phyloP scores from a whole-genome alignment of 1,139 yeast genomes.

The Candida freyschussii region DNA sequence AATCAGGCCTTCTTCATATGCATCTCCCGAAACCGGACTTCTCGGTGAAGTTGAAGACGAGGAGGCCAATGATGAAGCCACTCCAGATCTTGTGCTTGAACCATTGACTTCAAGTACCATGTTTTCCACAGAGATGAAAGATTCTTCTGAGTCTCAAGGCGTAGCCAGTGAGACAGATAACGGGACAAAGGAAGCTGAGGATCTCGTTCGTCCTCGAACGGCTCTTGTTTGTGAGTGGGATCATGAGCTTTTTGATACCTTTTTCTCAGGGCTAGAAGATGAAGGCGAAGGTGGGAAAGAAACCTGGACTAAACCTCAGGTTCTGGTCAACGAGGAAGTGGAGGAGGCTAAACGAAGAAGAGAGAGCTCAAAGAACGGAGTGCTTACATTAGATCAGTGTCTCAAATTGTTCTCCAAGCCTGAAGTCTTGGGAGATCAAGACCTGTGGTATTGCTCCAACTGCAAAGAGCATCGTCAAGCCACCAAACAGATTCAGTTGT shows the following conservation, averaged over 20 bases:
- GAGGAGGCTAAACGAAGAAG: conserved; percentile 40
- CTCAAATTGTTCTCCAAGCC: conserved; percentile 70
- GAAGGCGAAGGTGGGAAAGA: conserved; percentile 38
- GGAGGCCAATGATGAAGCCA: conserved; percentile 5
- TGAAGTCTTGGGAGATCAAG: conserved; percentile 84
- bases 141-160: neutral
- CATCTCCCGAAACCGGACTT: neutral
- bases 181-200: conserved; percentile 1
- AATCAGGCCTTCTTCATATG: too few species aligned
- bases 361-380: conserved; percentile 38
- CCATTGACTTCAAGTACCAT: conserved; percentile 8
- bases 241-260: conserved; percentile 39
- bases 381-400: conserved; percentile 69
- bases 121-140: neutral
- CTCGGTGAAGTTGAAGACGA: conserved; percentile 1
- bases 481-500: conserved; percentile 82
- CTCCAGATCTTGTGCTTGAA: conserved; percentile 10
- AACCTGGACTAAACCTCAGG: conserved; percentile 50
- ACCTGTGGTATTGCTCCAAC: conserved; percentile 89
- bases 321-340: conserved; percentile 48
- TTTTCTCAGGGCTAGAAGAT: conserved; percentile 42
- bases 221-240: conserved; percentile 76
- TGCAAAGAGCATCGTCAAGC: conserved; percentile 91
- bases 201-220: conserved; percentile 30
- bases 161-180: conserved; percentile 2